Conservation (phyloP, 177 flowering plant species). For the Vitis hybrid region DNA sequence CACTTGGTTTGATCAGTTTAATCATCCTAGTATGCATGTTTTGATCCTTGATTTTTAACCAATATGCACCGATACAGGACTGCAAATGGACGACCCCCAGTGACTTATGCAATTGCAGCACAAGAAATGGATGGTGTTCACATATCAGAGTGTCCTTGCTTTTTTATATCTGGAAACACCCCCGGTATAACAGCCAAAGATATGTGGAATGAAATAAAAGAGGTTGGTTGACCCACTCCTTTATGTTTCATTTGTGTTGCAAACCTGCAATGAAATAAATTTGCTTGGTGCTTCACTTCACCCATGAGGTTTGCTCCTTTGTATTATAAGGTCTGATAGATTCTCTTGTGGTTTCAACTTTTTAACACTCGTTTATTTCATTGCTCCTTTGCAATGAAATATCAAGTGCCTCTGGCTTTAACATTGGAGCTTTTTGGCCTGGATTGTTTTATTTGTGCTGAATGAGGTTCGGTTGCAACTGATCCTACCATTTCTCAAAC, state of each 20-base stretch:
- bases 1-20: slow-evolving; percentile 1
- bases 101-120: slow-evolving; percentile 87
- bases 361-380: neutral
- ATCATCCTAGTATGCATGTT: neutral
- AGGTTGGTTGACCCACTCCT: slow-evolving; percentile 42
- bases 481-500: no score
- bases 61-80: slow-evolving; percentile 46
- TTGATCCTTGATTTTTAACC: neutral
- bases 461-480: neutral
- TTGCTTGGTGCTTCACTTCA: no score
- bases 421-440: neutral
- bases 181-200: slow-evolving; percentile 73
- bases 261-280: neutral
- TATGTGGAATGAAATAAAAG: slow-evolving; percentile 87
- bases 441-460: neutral
- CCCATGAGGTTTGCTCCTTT: neutral
- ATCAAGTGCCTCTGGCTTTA: neutral
- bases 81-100: slow-evolving; percentile 61
- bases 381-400: no score
- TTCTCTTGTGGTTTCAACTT: neutral
- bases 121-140: slow-evolving; percentile 59
- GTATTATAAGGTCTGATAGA: neutral
- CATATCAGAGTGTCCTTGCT: slow-evolving; percentile 76
- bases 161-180: slow-evolving; percentile 70
- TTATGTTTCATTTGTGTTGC: neutral